These are phyloP conservation scores for Xanthoconium stramineum DNA, from an alignment of 768 basidiomycete genomes.

Conservation along the genomic window DNA sequence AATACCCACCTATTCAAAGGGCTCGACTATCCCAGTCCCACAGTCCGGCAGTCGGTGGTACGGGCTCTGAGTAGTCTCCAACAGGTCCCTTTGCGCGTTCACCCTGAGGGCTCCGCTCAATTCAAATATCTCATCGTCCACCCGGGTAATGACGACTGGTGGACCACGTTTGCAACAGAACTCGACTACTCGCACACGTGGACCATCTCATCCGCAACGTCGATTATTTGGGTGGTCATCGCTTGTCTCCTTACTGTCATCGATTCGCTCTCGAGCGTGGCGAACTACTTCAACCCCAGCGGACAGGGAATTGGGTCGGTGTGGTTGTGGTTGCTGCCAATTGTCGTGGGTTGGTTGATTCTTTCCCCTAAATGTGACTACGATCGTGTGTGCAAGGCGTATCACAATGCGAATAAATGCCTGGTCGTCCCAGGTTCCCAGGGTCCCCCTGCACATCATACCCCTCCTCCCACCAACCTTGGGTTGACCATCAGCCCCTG, in stretches of 20 bases:
- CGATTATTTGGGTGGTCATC: too few relatives aligned
- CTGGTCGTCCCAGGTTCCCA: not conserved
- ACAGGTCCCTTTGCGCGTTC: too few relatives aligned
- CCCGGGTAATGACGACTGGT: too few relatives aligned
- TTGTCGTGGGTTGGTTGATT: too few relatives aligned
- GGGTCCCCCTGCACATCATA: not conserved
- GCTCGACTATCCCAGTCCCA: slow-evolving; percentile 23
- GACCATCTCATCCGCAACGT: slow-evolving; percentile 38
- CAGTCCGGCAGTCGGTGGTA: slow-evolving; percentile 22
- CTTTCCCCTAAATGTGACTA: slow-evolving; percentile 40
- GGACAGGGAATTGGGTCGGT: slow-evolving; percentile 39
- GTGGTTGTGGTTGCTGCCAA: slow-evolving; percentile 46
- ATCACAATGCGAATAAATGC: too few relatives aligned
- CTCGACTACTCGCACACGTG: slow-evolving; percentile 40
- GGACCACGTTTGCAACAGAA: too few relatives aligned
- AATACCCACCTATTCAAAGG: slow-evolving; percentile 30
- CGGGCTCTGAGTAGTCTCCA: too few relatives aligned
- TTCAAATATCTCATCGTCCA: too few relatives aligned
- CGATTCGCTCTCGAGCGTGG: too few relatives aligned
- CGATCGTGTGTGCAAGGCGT: slow-evolving; percentile 23
- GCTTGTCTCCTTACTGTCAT: too few relatives aligned
- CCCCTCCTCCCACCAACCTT: too few relatives aligned
- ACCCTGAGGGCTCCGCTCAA: slow-evolving; percentile 36
- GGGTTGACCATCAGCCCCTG: too few relatives aligned
- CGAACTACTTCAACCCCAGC: slow-evolving; percentile 25